Percentiles rank a stretch among this genome's conserved stretches.
These are phyloP conservation scores for Fomitopsis betulina DNA, from an alignment of 1,284 basidiomycete species.

Conservation along the genomic window DNA sequence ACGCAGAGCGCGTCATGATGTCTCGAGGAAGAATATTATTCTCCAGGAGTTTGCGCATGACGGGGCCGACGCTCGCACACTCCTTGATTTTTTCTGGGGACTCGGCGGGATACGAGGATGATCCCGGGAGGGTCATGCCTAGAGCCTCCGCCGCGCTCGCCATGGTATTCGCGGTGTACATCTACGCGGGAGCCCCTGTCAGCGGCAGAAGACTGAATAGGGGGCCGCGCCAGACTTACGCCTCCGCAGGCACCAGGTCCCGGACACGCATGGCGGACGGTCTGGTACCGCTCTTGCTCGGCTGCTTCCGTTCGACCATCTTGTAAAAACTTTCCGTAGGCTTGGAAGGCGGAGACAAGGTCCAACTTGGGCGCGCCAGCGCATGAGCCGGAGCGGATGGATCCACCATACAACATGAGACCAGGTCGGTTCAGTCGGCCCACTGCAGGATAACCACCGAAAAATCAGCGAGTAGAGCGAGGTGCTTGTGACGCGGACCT, in stretches of 20 bases:
- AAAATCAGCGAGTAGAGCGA: slow-evolving; percentile 22
- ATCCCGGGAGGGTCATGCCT: slow-evolving; percentile 96
- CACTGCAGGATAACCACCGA: slow-evolving; percentile 40
- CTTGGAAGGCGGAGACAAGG: slow-evolving; percentile 93
- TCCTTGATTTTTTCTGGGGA: slow-evolving; percentile 85
- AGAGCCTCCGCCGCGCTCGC: slow-evolving; percentile 88
- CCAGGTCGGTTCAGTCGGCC: slow-evolving; percentile 93
- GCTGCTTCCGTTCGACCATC: slow-evolving; percentile 83
- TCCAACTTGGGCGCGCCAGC: slow-evolving; percentile 79
- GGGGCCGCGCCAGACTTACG: slow-evolving; percentile 41
- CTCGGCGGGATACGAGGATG: slow-evolving; percentile 91
- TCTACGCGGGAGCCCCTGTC: slow-evolving; percentile 36
- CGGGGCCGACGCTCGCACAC: slow-evolving; percentile 75
- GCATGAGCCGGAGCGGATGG: slow-evolving; percentile 88
- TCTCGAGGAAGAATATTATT: slow-evolving; percentile 92
- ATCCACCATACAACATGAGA: slow-evolving; percentile 96
- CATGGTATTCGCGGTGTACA: slow-evolving; percentile 98
- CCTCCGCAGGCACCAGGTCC: slow-evolving; percentile 96
- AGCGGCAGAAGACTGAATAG: not conserved
- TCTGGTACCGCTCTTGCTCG: slow-evolving; percentile 78
- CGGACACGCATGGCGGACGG: slow-evolving; percentile 88
- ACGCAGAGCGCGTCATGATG: slow-evolving; percentile 94
- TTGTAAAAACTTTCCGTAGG: slow-evolving; percentile 90
- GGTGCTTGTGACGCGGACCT: slow-evolving; percentile 36
- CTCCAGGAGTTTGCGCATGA: slow-evolving; percentile 83